A percentile compares a stretch with the other conserved stretches of the same genome.
These are phyloP conservation scores for Pyronema omphalodes DNA, from an alignment of 495 filamentous ascomycete genomes.

Conservation along the genomic window DNA sequence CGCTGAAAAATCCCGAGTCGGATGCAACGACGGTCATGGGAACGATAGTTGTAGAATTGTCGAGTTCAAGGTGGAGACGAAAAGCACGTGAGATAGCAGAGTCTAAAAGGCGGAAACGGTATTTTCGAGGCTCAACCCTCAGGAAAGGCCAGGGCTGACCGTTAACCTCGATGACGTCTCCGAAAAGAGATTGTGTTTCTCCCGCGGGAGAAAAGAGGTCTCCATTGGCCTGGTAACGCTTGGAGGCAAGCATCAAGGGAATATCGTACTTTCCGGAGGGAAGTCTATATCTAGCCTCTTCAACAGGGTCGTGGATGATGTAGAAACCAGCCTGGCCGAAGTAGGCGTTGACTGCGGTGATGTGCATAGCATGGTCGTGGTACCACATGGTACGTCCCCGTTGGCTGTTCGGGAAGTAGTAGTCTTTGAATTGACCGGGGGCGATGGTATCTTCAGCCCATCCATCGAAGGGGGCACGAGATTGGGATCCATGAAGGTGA, in stretches of 20 bases:
- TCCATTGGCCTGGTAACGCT: constrained; percentile 33
- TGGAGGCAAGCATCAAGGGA: constrained; percentile 32
- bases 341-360: constrained; percentile 35
- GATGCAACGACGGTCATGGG: constrained; percentile 34
- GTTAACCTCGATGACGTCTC: constrained; percentile 38
- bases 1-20: constrained; percentile 32
- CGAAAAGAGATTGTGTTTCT: constrained; percentile 31
- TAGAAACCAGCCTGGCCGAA: constrained; percentile 36
- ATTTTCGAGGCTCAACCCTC: constrained; percentile 38
- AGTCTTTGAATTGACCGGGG: constrained; percentile 36
- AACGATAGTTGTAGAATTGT: constrained; percentile 17
- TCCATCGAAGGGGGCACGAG: constrained; percentile 31
- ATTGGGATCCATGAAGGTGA: constrained; percentile 37
- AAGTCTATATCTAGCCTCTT: constrained; percentile 30
- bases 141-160: constrained; percentile 38
- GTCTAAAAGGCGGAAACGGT: constrained; percentile 36
- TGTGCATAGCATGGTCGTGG: constrained; percentile 34
- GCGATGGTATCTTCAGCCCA: constrained; percentile 37
- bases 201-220: constrained; percentile 26
- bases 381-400: constrained; percentile 37
- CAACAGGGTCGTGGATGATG: constrained; percentile 28
- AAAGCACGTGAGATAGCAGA: constrained; percentile 34
- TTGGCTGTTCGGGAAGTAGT: constrained; percentile 40
- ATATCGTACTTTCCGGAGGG: constrained; percentile 34
- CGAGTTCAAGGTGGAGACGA: constrained; percentile 28